A percentile compares a stretch with the other conserved stretches of the same genome.
phyloP scores from a whole-genome alignment of 1,284 basidiomycete genomes.

The Melampsora occidentalis region DNA sequence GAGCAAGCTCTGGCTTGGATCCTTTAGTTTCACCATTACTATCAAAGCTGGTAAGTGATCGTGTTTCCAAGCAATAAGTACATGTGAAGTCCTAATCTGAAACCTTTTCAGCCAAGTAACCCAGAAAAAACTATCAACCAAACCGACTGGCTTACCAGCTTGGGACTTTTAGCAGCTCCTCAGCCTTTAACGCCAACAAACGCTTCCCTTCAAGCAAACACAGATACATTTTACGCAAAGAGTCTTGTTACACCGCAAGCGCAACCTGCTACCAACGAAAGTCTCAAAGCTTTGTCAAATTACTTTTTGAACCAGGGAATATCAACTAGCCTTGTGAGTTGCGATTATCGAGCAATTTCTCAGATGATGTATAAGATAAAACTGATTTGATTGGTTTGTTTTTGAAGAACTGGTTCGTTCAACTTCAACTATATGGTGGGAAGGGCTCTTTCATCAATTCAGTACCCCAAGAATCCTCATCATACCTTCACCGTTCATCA shows the following conservation, averaged over 20 bases:
- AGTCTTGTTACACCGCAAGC: conserved; percentile 47
- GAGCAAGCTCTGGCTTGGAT: background rate
- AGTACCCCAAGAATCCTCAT: background rate
- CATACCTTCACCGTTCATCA: no score
- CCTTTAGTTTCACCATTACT: conserved; percentile 16
- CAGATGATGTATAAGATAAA: no score
- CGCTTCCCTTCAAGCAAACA: background rate
- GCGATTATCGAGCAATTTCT: no score
- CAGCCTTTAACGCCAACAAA: conserved; percentile 14
- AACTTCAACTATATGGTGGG: conserved; percentile 28
- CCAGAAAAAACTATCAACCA: background rate
- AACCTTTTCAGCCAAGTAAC: no score
- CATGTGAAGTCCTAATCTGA: background rate
- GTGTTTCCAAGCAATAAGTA: background rate
- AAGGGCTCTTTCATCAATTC: conserved; percentile 19
- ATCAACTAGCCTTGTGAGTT: conserved; percentile 35
- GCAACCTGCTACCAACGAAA: conserved; percentile 43
- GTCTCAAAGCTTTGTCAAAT: conserved; percentile 46
- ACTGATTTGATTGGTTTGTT: no score
- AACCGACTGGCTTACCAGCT: conserved; percentile 20
- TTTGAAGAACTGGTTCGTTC: conserved; percentile 33
- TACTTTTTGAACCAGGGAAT: conserved; percentile 47
- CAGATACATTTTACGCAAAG: conserved; percentile 49
- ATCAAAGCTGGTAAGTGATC: conserved; percentile 18
- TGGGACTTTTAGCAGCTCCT: background rate